Evolutionary conservation across 176 grass and related monocot species (phyloP), one percentile per base, ranked within the genome.

Genomic region (Miscanthus lutarioriparius): DNA sequence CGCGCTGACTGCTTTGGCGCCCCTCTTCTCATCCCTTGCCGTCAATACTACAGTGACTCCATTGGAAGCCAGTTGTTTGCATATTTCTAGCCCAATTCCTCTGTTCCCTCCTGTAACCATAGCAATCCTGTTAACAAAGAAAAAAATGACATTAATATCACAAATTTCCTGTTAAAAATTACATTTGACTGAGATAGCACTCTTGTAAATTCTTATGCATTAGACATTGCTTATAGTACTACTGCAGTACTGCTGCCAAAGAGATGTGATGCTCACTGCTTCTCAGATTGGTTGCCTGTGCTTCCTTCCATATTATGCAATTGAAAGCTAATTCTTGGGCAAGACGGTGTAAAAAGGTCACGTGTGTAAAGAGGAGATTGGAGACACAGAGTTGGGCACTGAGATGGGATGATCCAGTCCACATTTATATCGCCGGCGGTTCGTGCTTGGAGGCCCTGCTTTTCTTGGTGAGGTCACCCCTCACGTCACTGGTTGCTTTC

Each of bases 31-130:
- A 37, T 91, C 86, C 49, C 86, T 88, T 1, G 88, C 86, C 0
- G 92, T 94, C 27, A 94, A 20, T 25, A 94, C n/a, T 4, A 91
- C 83, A 35, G 23, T 81, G 13, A 86, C 63, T 17, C 86, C 86
- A 19, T 67, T 68, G 25, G 83, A 77, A 33, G 71, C 63, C 20
- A 94, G 63, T 51, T 91, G 88, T 43, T 20, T 70, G 68, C 92
- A 94, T 74, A 86, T 88, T 38, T 88, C 92, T 8, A 94, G 17
- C 10, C 86, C 92, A 16, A 93, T 75, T n/a, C 7, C 91, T 76
- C 62, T 90, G 45, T 85, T 90, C n/a, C 2, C 88, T 5, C 91
- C 92, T 4, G 92, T 91, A 19, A 94, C 92, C 58, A 94, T 10
- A 5, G 88, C 91, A 70, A 93, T 68, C 69, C 88, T 93, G 80